These are phyloP conservation scores for Hypoxylon crocopeplum DNA, from an alignment of 495 filamentous ascomycete species.

Conservation along the genomic window DNA sequence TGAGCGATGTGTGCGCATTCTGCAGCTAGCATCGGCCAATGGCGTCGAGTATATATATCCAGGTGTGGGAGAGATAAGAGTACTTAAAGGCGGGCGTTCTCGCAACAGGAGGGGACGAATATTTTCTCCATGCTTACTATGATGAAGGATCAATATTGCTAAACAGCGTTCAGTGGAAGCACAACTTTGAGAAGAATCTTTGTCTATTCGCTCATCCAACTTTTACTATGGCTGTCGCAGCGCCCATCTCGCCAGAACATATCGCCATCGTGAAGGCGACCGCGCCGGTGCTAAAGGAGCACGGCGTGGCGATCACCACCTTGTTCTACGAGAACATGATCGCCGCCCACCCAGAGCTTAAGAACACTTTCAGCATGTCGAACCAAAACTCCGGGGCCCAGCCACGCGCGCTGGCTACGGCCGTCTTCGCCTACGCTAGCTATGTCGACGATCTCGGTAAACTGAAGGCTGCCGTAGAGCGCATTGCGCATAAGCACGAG, in stretches of 20 bases:
- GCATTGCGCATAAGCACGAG: constrained; percentile 78
- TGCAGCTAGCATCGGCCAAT: constrained; percentile 4
- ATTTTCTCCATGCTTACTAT: constrained; percentile 3
- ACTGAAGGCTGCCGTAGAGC: constrained; percentile 67
- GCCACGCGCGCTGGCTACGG: constrained; percentile 66
- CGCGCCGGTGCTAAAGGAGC: constrained; percentile 66
- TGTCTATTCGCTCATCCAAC: background rate
- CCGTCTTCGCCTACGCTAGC: constrained; percentile 73
- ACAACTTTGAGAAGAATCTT: background rate
- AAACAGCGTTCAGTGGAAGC: background rate
- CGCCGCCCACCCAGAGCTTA: constrained; percentile 63
- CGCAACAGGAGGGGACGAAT: background rate
- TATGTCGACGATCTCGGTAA: constrained; percentile 73
- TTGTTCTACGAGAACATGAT: constrained; percentile 76
- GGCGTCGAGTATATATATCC: background rate
- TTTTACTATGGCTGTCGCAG: constrained; percentile 34
- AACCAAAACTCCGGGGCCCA: constrained; percentile 72
- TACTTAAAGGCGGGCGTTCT: constrained; percentile 22
- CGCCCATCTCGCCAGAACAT: constrained; percentile 49
- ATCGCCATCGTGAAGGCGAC: constrained; percentile 65
- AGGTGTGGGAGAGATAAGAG: background rate
- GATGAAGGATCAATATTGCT: background rate
- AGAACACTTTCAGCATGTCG: constrained; percentile 70
- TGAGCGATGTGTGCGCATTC: too few relatives aligned
- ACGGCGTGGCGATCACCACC: constrained; percentile 70